Percentiles rank a stretch among this genome's conserved stretches.
These are phyloP conservation scores for Teratosphaeria zuluensis DNA, from an alignment of 2,329 filamentous ascomycete species.

Conservation along the genomic window DNA sequence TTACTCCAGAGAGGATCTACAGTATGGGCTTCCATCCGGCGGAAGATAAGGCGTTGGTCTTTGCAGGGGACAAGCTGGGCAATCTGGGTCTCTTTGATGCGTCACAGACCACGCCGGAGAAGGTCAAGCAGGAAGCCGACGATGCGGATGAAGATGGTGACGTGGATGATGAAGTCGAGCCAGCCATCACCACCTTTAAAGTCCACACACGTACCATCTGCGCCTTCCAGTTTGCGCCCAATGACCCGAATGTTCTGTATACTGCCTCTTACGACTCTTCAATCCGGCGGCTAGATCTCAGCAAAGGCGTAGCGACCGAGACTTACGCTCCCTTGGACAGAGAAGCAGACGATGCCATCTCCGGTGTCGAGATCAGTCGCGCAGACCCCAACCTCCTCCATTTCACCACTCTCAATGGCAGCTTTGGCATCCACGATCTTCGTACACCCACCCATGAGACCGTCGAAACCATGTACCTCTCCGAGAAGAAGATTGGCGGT, in stretches of 20 bases:
- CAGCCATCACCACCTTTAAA: constrained; percentile 81
- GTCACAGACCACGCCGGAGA: constrained; percentile 51
- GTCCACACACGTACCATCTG: constrained; percentile 83
- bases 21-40: constrained; percentile 82
- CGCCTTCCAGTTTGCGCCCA: constrained; percentile 66
- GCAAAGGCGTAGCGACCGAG: constrained; percentile 68
- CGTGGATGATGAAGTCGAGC: constrained; percentile 56
- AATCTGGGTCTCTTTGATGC: constrained; percentile 86
- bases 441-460: constrained; percentile 48
- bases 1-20: constrained; percentile 81
- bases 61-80: constrained; percentile 90
- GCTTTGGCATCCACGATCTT: constrained; percentile 71
- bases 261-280: constrained; percentile 89
- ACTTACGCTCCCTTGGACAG: constrained; percentile 66
- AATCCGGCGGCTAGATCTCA: constrained; percentile 75
- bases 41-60: constrained; percentile 73
- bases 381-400: constrained; percentile 64
- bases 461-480: constrained; percentile 60
- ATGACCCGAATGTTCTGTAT: constrained; percentile 65
- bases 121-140: constrained; percentile 34
- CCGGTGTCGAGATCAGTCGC: constrained; percentile 68
- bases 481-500: constrained; percentile 90
- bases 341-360: constrained; percentile 67
- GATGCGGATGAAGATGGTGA: constrained; percentile 60
- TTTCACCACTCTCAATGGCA: constrained; percentile 78